phyloP scores from a whole-genome alignment of 148 eudicot genomes.

The Dianthus caryophyllus region DNA sequence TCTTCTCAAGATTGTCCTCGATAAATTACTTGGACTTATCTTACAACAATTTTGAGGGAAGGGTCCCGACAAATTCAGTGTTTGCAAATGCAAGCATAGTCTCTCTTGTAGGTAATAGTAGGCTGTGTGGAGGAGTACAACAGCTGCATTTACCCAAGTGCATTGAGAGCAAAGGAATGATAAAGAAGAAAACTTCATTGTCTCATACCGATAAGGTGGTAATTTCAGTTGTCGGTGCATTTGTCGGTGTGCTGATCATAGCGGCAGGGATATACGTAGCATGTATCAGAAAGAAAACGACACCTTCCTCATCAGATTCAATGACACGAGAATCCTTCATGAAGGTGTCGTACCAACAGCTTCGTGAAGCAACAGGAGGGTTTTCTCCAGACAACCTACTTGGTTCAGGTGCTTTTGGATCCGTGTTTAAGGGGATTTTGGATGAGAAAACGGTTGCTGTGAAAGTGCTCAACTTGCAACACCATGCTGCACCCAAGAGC shows the following conservation, averaged over 20 bases:
- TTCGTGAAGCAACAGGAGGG: conserved; percentile 27
- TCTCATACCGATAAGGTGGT: neutral
- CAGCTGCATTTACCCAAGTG: conserved; percentile 34
- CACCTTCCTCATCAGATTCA: neutral
- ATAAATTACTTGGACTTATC: conserved; percentile 12
- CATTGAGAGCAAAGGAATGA: neutral
- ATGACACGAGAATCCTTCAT: conserved; percentile 9
- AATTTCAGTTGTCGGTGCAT: neutral
- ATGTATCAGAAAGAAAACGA: conserved; percentile 7
- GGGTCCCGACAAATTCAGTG: conserved; percentile 5
- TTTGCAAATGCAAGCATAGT: conserved; percentile 14
- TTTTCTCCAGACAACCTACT: conserved; percentile 24
- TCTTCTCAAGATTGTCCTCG: conserved; percentile 20
- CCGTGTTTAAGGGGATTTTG: conserved; percentile 13
- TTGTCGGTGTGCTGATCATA: conserved; percentile 1
- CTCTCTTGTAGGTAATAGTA: neutral
- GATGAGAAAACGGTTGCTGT: conserved; percentile 24
- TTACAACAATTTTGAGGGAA: conserved; percentile 3
- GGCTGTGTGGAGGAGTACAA: conserved; percentile 36
- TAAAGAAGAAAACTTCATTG: neutral
- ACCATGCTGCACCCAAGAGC: conserved; percentile 26
- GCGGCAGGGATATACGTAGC: conserved; percentile 6
- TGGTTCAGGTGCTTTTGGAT: conserved; percentile 25
- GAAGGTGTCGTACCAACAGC: conserved; percentile 26
- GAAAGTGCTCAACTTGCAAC: conserved; percentile 33